Evolutionary conservation across 1,284 basidiomycete species (phyloP), one percentile per base, ranked within the genome.

Genomic region (Ganoderma lucidum): DNA sequence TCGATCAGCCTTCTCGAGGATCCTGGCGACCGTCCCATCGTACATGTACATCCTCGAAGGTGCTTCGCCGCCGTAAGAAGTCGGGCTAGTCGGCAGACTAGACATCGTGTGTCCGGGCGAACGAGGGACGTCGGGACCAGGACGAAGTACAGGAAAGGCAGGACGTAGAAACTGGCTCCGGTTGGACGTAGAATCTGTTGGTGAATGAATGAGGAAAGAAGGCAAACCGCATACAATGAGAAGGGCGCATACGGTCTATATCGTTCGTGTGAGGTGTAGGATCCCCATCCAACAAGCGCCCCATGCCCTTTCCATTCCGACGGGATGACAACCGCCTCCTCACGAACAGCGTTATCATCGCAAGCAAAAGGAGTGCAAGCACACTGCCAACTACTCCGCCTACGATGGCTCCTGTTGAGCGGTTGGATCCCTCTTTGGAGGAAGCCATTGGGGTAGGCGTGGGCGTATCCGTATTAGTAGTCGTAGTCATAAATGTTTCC

Each of bases 1-100:
- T n/a, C 30, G 19, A 5, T 59, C 56, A 19, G 35, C 56, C 56
- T 59, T 59, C 56, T 59, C 56, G 56, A 59, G 17, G 35, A 59
- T 59, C 6, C 17, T 59, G 10, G 56, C 19, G 15, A 59, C n/a
- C 6, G 35, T 39, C 9, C 35, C 56, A 19, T 39, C 56, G 19
- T 39, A 2, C 30, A 39, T 30, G 35, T 39, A 59, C 10, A 19
- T 59, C n/a, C 5, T 39, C 35, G 56, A 59, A 3, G 56, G 56
- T 4, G 56, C 17, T 37, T 37, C 56, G 35, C n/a, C 35, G 19
- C 32, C n/a, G 19, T 39, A 59, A 8, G 56, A 59, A 8, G 56
- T 59, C 35, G 56, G 56, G 35, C 56, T 59, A 12, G 56, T 59
- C 35, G 56, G 35, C 17, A 59, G 19, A 12, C 56, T 59, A 8